Base-by-base conservation (phyloP, 2,329 filamentous ascomycete species). In the Aspergillus novoparasiticus region DNA sequence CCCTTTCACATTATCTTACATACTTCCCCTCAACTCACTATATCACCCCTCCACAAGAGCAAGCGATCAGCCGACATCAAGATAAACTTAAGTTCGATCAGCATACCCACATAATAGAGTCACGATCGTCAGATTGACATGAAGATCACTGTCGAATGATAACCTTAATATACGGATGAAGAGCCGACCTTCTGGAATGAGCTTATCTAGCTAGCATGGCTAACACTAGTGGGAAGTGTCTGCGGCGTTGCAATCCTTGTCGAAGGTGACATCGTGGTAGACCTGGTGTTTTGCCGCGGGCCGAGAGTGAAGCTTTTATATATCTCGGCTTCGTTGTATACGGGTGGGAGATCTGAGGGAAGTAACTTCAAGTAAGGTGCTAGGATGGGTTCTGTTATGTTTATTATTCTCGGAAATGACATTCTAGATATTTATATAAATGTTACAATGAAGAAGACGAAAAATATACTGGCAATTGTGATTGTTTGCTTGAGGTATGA, bases 51-150 rank as follows among this genome's bases (percentile, higher is more conserved):
- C 39, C 8, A 6, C 8, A 19, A n/a, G 39, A n/a, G 6, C 19
- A 14, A 34, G 50, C 8, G 8, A 19, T 34, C 12, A 6, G 14
- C 3, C 26, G 28, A 34, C 14, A 34, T 54, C 12, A 8, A 36
- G 30, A 54, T 54, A 36, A 36, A 36, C 30, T 36, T 23, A 36
- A 1, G 19, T 21, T 36, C 10, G 51, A 54, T 54, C 51, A 23
- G n/a, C 51, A 54, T 54, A n/a, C 32, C 51, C 51, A 54, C 51
- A n/a, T 21, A 54, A 54, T 54, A 36, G 32, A 54, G 28, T 23
- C 51, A 23, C 10, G 51, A 54, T 54, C 51, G 51, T 54, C 51
- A 32, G 28, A 36, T 54, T 54, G 11, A 54, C 21, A 12, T 36
- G 19, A 23, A 54, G 28, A 50, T 50, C 46, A 28, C 11, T 28